Evolutionary conservation across 331 rosid species (phyloP), one percentile per base, ranked within the genome.

Genomic region (Telfairia occidentalis): DNA sequence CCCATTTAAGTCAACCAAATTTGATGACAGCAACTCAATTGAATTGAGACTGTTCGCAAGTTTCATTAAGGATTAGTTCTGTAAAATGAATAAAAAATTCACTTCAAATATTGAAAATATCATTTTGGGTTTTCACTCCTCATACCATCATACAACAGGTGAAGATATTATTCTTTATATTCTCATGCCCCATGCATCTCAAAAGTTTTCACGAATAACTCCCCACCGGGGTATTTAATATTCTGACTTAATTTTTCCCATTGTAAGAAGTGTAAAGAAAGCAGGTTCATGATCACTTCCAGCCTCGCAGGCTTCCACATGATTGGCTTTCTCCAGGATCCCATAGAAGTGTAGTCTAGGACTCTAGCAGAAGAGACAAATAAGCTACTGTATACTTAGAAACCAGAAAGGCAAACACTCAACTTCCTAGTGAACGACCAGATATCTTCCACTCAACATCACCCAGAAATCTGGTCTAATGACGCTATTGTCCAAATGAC

Each of bases 61-160:
- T 3, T 6, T 8, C 40, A 4, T 23, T 24, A 13, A 24, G 5
- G 54, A 15, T 40, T 21, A 42, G 24, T 21, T 38, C 40, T 21
- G 4, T 2, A 6, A 11, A 43, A 40, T 35, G 24, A 13, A 42
- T 13, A 16, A 67, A 40, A 40, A 42, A 42, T 21, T 42, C 7
- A 28, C 75, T 70, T 45, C 55, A 13, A 45, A 26, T 70, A 82
- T 5, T 71, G 28, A 50, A 71, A 46, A 16, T 9, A n/a, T 65
- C 19, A 7, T 21, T 64, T 32, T 7, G 73, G 53, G 34, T 42
- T 34, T 63, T 69, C 74, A 69, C 37, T 69, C 74, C 37, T 19
- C 52, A 38, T 38, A 19, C 12, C 73, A 66, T 40, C 49, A 66
- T 1, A 21, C 18, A 38, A 38, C 30, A 66, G 40, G 52, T 10